Evolutionary conservation across 2,329 filamentous ascomycete genomes (phyloP).

Genomic region (Claviceps africana): DNA sequence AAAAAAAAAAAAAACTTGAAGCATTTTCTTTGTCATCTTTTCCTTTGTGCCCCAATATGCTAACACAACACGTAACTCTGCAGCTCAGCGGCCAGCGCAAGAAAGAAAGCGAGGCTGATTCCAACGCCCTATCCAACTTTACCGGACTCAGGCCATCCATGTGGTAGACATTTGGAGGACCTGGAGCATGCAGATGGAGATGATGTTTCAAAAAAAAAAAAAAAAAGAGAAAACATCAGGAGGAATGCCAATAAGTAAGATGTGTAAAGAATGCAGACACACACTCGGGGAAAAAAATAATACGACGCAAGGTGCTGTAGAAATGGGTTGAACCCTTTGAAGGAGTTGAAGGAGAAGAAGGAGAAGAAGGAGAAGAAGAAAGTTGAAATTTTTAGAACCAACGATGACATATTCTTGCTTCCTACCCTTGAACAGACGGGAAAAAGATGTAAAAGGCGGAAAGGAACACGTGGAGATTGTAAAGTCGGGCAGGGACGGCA

Average conservation of each 20-base stretch:
- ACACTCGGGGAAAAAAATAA: no score
- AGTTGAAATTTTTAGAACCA: neutral
- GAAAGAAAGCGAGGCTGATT: constrained; percentile 44
- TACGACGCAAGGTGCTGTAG: neutral
- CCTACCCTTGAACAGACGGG: neutral
- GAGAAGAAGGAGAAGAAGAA: neutral
- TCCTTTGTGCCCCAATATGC: neutral
- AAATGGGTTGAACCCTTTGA: neutral
- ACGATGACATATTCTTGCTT: neutral
- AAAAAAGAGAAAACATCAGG: neutral
- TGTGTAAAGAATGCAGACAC: neutral
- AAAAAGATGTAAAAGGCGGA: neutral
- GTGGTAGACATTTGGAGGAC: constrained; percentile 1
- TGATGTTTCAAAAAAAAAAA: neutral
- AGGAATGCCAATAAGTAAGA: neutral
- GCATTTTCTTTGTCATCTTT: neutral
- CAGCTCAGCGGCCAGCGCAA: constrained; percentile 58
- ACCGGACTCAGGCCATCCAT: constrained; percentile 28
- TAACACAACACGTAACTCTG: constrained; percentile 9
- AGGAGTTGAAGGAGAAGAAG: neutral
- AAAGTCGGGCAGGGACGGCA: neutral
- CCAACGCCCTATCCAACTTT: constrained; percentile 39
- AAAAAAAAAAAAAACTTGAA: no score
- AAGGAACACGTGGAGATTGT: neutral
- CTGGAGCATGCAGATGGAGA: neutral